Evolutionary conservation across 208 protist species (phyloP).

Genomic region (Acanthamoeba sp.): DNA sequence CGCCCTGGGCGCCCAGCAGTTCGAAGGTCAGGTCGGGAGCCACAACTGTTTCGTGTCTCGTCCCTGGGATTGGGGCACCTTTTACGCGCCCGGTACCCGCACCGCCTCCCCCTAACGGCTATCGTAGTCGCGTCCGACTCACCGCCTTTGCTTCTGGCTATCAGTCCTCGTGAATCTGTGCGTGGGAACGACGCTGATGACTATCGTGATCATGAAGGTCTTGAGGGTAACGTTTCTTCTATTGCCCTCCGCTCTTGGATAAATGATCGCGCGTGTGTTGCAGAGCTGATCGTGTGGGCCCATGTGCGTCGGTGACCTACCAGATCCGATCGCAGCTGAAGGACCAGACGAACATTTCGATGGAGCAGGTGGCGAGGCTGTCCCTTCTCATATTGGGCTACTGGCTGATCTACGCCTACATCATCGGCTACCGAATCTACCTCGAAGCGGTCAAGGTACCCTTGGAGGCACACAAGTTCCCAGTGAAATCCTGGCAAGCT

Average conservation of each 20-base stretch:
- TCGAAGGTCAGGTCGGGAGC: neutral
- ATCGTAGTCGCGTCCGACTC: no score
- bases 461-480: neutral
- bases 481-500: neutral
- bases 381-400: constrained; percentile 13
- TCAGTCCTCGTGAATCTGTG: neutral
- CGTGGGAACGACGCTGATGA: constrained; percentile 17
- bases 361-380: neutral
- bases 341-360: neutral
- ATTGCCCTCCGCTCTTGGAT: neutral
- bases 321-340: constrained; percentile 25
- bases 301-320: no score
- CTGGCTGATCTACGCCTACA: constrained; percentile 28
- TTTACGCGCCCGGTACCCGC: neutral
- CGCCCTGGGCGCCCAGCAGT: neutral
- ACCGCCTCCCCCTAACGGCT: no score
- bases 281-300: neutral
- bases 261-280: neutral
- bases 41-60: constrained; percentile 1
- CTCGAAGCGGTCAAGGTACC: neutral
- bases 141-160: neutral
- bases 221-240: no score
- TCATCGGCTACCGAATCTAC: constrained; percentile 55
- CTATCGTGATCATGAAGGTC: neutral
- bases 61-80: neutral